Base-by-base conservation (phyloP, 1,139 yeast species). In the Candida sanyaensis region DNA sequence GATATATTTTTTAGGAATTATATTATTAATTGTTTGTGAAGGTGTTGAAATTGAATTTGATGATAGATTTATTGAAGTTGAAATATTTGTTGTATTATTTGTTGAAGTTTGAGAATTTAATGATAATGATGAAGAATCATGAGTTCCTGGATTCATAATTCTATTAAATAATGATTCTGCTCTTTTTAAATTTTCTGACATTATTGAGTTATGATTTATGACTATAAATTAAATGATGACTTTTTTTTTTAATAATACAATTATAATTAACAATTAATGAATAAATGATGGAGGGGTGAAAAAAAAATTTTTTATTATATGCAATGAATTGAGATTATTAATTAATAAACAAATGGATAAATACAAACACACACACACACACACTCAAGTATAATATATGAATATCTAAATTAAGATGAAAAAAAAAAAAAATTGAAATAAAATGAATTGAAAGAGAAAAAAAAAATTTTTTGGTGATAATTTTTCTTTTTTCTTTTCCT, bases 151-250 rank as follows among this genome's bases (percentile, higher is more conserved):
- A 57, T 75, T 75, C 78, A 75, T 75, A 55, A 75, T 75, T 56
- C 80, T 61, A 58, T 75, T 75, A 65, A 75, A 75, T 48, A 75
- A 67, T 43, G 78, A 73, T 57, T 75, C 80, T 38, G 80, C 80
- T 61, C 80, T 68, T 53, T 75, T 75, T 56, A 75, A 69, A 60
- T 75, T 75, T 54, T 75, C 80, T 12, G 80, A 73, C 80, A 75
- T 75, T 52, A 13, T 23, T n/a, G n/a, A n/a, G n/a, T n/a, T n/a
- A 34, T 12, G 10, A 23, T 3, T 17, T 17, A 23, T 36, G 12
- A 36, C n/a, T 23, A 17, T 17, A 1, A 17, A 29, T 13, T 28
- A 17, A 27, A 28, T n/a, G 11, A 12, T 17, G 21, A 17, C 21
- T 17, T 17, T n/a, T n/a, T n/a, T n/a, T n/a, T 17, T 9, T 38